Evolutionary conservation across 208 protist genomes (phyloP).

Genomic region (Leishmania braziliensis): DNA sequence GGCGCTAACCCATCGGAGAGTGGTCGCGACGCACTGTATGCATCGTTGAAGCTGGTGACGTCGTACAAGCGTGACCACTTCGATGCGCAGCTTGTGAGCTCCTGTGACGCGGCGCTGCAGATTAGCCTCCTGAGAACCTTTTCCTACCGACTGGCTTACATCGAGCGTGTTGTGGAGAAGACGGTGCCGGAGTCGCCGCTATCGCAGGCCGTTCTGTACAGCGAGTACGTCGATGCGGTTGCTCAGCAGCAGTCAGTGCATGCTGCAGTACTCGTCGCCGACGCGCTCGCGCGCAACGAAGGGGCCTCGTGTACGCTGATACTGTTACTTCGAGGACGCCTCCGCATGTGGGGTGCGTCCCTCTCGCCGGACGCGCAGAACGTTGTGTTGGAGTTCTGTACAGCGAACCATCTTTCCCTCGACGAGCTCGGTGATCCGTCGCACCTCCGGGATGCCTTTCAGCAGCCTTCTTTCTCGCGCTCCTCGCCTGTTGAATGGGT

Average conservation of each 20-base stretch:
- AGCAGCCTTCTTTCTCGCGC: conserved; percentile 2
- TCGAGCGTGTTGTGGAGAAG: conserved; percentile 65
- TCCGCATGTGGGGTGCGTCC: conserved; percentile 14
- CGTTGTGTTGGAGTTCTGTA: conserved; percentile 9
- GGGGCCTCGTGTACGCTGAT: conserved; percentile 29
- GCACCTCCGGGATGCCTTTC: conserved; percentile 11
- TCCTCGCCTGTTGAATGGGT: conserved; percentile 32
- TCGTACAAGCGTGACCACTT: conserved; percentile 35
- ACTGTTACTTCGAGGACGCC: conserved; percentile 32
- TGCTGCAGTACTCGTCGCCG: conserved; percentile 22
- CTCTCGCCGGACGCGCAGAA: background rate
- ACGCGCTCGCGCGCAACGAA: conserved; percentile 18
- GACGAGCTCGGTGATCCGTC: conserved; percentile 30
- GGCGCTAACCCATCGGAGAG: conserved; percentile 31
- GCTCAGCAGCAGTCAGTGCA: conserved; percentile 38
- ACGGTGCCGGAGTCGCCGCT: conserved; percentile 32
- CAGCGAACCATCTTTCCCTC: conserved; percentile 16
- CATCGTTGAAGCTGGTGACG: conserved; percentile 38
- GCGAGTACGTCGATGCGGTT: conserved; percentile 47
- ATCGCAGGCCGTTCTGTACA: conserved; percentile 45
- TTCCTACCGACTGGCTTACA: conserved; percentile 33
- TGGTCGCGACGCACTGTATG: conserved; percentile 39
- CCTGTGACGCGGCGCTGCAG: conserved; percentile 47
- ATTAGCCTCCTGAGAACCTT: conserved; percentile 63
- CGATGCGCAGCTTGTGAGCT: conserved; percentile 32